phyloP scores from a whole-genome alignment of 2,329 filamentous ascomycete species.

The Fusarium clavum region DNA sequence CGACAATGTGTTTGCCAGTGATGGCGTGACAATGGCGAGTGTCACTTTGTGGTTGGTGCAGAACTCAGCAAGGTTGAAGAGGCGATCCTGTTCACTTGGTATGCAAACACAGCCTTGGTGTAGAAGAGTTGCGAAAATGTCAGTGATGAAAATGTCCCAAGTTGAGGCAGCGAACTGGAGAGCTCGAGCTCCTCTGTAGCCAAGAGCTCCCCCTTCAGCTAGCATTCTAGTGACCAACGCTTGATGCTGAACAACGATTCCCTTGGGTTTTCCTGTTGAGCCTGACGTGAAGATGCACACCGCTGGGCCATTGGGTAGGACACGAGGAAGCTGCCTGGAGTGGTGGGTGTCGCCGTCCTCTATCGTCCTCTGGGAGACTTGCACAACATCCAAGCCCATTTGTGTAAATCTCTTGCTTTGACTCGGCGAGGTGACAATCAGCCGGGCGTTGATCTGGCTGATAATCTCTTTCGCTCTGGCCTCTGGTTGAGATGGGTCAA shows the following conservation, averaged over 20 bases:
- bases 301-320: neutral
- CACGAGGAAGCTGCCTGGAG: neutral
- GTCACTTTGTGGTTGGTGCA: neutral
- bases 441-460: neutral
- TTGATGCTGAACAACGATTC: slow-evolving; percentile 1
- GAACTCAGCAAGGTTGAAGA: slow-evolving; percentile 2
- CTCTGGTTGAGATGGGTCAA: neutral
- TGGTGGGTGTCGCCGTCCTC: neutral
- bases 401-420: neutral
- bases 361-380: neutral
- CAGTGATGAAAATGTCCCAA: slow-evolving; percentile 4
- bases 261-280: slow-evolving; percentile 1
- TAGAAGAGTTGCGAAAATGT: slow-evolving; percentile 4
- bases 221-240: neutral
- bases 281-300: slow-evolving; percentile 4
- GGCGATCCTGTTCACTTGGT: slow-evolving; percentile 3
- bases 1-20: neutral
- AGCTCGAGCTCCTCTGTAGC: neutral
- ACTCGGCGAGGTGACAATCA: neutral
- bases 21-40: slow-evolving; percentile 1
- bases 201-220: neutral
- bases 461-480: neutral
- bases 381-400: neutral
- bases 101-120: neutral
- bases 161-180: slow-evolving; percentile 1